Conservation (phyloP, 345 rosid genomes). For the Rubroshorea leprosula region DNA sequence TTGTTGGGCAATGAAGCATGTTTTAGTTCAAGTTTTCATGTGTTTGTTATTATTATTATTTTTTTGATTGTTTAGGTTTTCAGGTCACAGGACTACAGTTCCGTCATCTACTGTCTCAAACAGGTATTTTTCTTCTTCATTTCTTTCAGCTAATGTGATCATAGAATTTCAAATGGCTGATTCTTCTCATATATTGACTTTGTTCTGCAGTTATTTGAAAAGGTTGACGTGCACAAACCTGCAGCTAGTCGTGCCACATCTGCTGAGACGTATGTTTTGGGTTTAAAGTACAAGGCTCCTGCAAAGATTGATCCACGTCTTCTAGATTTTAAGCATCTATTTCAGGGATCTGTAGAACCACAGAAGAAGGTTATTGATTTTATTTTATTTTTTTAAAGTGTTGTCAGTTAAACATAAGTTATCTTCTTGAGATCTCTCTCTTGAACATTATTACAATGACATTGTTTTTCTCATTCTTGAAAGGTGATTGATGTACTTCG, state of each 20-base stretch:
- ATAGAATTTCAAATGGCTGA: neutral
- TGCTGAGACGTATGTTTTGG: slow-evolving; percentile 86
- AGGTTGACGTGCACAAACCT: slow-evolving; percentile 92
- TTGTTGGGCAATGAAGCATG: neutral
- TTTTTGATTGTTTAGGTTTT: slow-evolving; percentile 49
- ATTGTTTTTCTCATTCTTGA: neutral
- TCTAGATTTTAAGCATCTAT: slow-evolving; percentile 74
- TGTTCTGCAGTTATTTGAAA: slow-evolving; percentile 67
- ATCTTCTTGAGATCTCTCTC: neutral
- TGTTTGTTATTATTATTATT: neutral
- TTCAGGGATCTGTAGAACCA: slow-evolving; percentile 64
- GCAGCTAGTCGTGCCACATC: slow-evolving; percentile 89
- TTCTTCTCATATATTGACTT: slow-evolving; percentile 2
- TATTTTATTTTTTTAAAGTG: neutral
- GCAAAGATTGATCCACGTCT: slow-evolving; percentile 84
- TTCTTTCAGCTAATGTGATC: neutral
- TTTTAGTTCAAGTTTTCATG: too few relatives aligned
- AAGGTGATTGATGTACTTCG: slow-evolving; percentile 84
- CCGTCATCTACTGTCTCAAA: slow-evolving; percentile 69
- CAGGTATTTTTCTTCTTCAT: slow-evolving; percentile 35
- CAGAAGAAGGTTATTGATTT: slow-evolving; percentile 49
- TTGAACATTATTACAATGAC: neutral
- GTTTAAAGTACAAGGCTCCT: slow-evolving; percentile 78
- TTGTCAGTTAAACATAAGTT: neutral
- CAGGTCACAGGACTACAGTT: slow-evolving; percentile 88